phyloP scores from a whole-genome alignment of 768 basidiomycete genomes.

The Lactarius indigo region DNA sequence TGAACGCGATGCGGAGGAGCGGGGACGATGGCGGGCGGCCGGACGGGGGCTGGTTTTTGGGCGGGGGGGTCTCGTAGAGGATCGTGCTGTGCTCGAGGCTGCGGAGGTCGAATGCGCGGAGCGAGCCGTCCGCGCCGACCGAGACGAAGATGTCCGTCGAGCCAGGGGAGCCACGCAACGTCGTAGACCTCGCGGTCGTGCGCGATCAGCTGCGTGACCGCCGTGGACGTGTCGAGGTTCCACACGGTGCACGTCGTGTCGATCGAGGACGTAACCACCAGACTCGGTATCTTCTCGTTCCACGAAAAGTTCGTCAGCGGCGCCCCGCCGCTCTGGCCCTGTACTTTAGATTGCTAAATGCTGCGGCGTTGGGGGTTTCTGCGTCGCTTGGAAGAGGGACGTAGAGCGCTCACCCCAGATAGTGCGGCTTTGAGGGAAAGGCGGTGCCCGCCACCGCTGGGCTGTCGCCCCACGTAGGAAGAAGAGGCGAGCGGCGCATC shows the following conservation, averaged over 20 bases:
- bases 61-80: slow-evolving; percentile 88
- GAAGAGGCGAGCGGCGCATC: slow-evolving; percentile 58
- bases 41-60: slow-evolving; percentile 62
- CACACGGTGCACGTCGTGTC: slow-evolving; percentile 99
- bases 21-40: slow-evolving; percentile 76
- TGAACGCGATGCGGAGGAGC: slow-evolving; percentile 84
- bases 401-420: slow-evolving; percentile 61
- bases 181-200: slow-evolving; percentile 97
- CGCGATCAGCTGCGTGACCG: slow-evolving; percentile 95
- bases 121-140: slow-evolving; percentile 93
- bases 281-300: slow-evolving; percentile 88
- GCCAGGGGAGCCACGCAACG: slow-evolving; percentile 95
- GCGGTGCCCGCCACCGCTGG: slow-evolving; percentile 54
- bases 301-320: slow-evolving; percentile 97
- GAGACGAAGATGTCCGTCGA: slow-evolving; percentile 98
- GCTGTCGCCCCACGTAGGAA: slow-evolving; percentile 67
- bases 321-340: slow-evolving; percentile 76
- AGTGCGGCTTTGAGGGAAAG: slow-evolving; percentile 72
- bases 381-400: slow-evolving; percentile 5
- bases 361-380: slow-evolving; percentile 13
- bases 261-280: slow-evolving; percentile 95
- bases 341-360: slow-evolving; percentile 81
- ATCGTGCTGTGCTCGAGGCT: slow-evolving; percentile 98
- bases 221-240: slow-evolving; percentile 93
- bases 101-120: slow-evolving; percentile 95